Percentiles rank a stretch among this genome's conserved stretches.
phyloP scores from a whole-genome alignment of 1,284 basidiomycete species.

The Ustilago cynodontis region DNA sequence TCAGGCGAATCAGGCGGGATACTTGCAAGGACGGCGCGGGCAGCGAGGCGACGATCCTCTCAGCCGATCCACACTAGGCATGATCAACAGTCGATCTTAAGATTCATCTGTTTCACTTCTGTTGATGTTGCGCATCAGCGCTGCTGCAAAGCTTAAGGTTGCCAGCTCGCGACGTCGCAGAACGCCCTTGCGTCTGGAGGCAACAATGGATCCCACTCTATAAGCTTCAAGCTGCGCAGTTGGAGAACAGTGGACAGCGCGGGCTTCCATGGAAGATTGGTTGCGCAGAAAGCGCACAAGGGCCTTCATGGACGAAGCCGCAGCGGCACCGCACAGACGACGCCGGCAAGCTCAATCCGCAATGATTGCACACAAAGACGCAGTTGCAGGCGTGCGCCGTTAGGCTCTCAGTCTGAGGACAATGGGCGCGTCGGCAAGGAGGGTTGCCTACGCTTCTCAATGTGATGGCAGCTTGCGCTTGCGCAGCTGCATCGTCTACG shows the following conservation, averaged over 20 bases:
- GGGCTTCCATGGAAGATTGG: background rate
- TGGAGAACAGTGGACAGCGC: background rate
- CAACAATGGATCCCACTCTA: background rate
- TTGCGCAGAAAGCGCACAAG: background rate
- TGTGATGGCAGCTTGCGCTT: conserved; percentile 2
- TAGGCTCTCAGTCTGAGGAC: too few species aligned
- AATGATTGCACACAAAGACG: background rate
- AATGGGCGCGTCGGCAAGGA: background rate
- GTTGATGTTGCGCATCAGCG: background rate
- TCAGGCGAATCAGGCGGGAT: background rate
- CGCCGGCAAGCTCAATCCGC: background rate
- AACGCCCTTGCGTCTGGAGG: too few species aligned
- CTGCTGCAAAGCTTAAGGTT: background rate
- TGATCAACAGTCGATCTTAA: conserved; percentile 19
- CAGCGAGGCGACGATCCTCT: conserved; percentile 34
- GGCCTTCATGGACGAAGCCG: background rate
- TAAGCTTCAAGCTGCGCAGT: background rate
- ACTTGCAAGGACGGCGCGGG: background rate
- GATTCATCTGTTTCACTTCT: background rate
- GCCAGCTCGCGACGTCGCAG: background rate
- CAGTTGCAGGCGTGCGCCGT: conserved; percentile 1
- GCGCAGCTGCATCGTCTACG: background rate
- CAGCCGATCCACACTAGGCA: conserved; percentile 18
- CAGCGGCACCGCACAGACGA: background rate
- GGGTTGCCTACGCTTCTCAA: background rate